phyloP scores from a whole-genome alignment of 179 eudicot genomes.

The Amaranthus tricolor region DNA sequence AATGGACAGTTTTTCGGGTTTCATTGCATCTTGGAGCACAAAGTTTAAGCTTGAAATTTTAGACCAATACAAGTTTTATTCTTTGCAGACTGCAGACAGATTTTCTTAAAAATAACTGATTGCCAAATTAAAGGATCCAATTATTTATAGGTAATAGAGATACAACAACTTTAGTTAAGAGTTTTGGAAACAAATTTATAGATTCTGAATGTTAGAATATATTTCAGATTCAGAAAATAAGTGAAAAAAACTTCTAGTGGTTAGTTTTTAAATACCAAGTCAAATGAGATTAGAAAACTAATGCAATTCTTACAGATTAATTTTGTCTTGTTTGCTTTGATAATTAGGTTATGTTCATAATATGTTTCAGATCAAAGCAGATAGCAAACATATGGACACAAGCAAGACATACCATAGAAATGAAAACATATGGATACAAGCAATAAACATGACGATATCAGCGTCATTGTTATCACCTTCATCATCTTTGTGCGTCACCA shows the following conservation, averaged over 20 bases:
- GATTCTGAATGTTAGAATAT: slow-evolving; percentile 22
- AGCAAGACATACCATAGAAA: no score
- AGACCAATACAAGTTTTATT: slow-evolving; percentile 18
- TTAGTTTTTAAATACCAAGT: slow-evolving; percentile 13
- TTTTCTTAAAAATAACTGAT: slow-evolving; percentile 11
- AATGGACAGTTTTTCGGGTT: not conserved
- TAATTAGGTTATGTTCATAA: no score
- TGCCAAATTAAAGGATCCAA: slow-evolving; percentile 14
- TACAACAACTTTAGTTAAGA: slow-evolving; percentile 22
- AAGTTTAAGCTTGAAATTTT: slow-evolving; percentile 17
- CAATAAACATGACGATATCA: no score
- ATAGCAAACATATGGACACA: no score
- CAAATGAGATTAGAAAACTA: no score
- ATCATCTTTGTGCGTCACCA: no score
- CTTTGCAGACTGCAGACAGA: slow-evolving; percentile 16
- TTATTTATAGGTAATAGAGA: slow-evolving; percentile 39
- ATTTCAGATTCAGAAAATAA: slow-evolving; percentile 9
- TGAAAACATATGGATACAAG: no score
- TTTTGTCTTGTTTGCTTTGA: not conserved
- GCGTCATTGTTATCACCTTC: no score
- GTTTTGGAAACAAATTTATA: slow-evolving; percentile 18
- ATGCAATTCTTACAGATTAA: not conserved
- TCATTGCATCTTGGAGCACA: slow-evolving; percentile 15
- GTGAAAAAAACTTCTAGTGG: no score
- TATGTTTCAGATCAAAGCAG: no score